phyloP scores from a whole-genome alignment of 1,139 yeast genomes.

The Lodderomyces oxycetoniae region DNA sequence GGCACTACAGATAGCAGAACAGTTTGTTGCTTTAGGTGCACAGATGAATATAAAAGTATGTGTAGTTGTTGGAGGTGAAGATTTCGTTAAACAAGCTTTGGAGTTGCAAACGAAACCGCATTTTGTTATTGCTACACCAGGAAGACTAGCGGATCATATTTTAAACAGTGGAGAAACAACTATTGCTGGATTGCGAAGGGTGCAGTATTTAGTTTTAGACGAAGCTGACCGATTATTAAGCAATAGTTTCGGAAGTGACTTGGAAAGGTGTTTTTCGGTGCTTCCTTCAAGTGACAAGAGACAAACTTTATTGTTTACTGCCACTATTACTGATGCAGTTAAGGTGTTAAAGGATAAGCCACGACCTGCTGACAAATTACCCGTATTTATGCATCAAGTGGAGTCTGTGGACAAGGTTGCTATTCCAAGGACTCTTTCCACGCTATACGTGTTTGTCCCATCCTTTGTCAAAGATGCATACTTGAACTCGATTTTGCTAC shows the following conservation, averaged over 20 bases:
- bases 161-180: slow-evolving; percentile 88
- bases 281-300: slow-evolving; percentile 69
- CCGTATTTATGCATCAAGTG: slow-evolving; percentile 78
- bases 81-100: slow-evolving; percentile 80
- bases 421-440: slow-evolving; percentile 67
- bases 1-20: slow-evolving; percentile 96
- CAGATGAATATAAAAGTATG: slow-evolving; percentile 76
- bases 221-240: slow-evolving; percentile 93
- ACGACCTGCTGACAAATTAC: slow-evolving; percentile 53
- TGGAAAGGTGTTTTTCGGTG: slow-evolving; percentile 63
- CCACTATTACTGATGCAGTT: slow-evolving; percentile 93
- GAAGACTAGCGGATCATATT: slow-evolving; percentile 91
- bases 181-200: slow-evolving; percentile 68
- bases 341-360: slow-evolving; percentile 72
- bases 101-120: slow-evolving; percentile 83
- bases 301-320: slow-evolving; percentile 89
- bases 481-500: slow-evolving; percentile 60
- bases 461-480: slow-evolving; percentile 89
- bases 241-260: slow-evolving; percentile 76
- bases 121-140: slow-evolving; percentile 95
- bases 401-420: slow-evolving; percentile 68
- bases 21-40: slow-evolving; percentile 89
- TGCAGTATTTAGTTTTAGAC: slow-evolving; percentile 80
- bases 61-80: slow-evolving; percentile 92
- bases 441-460: slow-evolving; percentile 59